Evolutionary conservation across 257 asterid species (phyloP), one percentile per base, ranked within the genome.

Genomic region (Gentiana macrophylla): DNA sequence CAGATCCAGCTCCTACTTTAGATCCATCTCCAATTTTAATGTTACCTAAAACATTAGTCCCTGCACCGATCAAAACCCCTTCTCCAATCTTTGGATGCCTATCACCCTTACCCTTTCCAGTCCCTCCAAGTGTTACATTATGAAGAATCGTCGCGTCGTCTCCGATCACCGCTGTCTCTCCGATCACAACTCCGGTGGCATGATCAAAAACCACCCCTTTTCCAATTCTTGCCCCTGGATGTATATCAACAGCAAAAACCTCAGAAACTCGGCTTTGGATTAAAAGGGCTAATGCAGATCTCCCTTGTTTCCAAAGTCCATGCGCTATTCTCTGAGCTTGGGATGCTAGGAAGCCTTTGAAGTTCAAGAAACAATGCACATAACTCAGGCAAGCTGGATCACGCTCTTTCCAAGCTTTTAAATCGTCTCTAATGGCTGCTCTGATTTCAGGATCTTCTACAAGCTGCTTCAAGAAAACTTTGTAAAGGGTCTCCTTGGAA

Each of bases 31-130:
- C 72, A 32, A 67, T 48, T 35, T 46, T 60, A 32, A 67, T 60
- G 44, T 60, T 54, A 6, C 72, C 72, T 53, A 67, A 55, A 3
- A 67, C 57, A 32, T 60, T 48, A 38, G 66, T 51, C 36, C 72
- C 72, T 49, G 62, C 72, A 57, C 72, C 66, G 32, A 67, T 60
- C 8, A 48, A 2, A 13, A 67, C 72, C 49, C 72, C 72, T 49
- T 60, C 53, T 12, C 72, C 72, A 60, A 67, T 59, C 72, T 67
- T 60, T 0, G 66, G 72, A 35, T 60, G 72, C 53, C 72, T 33
- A 32, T 60, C 58, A 0, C 72, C 67, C 3, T 10, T 55, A 11
- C 4, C 58, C 50, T 67, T 55, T 9, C 72, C 72, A 0, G 62
- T 67, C 15, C 72, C 66, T 48, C 72, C 72, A 5, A 67, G 52